Percentiles rank a stretch among this genome's conserved stretches.
Evolutionary conservation across 805 yeast genomes (phyloP).

Genomic region (Yamadazyma tumulicola): DNA sequence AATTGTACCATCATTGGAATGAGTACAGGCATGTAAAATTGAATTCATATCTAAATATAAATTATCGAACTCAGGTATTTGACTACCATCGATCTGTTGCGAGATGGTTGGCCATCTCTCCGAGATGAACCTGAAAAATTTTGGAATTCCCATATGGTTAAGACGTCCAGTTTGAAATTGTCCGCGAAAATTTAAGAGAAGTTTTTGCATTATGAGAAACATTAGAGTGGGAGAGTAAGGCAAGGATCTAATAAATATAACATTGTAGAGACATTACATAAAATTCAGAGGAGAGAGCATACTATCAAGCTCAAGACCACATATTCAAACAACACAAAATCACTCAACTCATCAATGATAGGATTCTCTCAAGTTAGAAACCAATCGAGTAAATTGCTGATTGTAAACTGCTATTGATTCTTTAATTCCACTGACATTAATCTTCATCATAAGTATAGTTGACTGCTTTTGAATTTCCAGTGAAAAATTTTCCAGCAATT

Average conservation of each 20-base stretch:
- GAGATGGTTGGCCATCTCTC: slow-evolving; percentile 98
- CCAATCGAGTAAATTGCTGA: too few species aligned
- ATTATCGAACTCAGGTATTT: slow-evolving; percentile 92
- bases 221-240: not conserved
- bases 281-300: not conserved
- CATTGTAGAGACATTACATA: not conserved
- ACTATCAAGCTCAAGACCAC: too few species aligned
- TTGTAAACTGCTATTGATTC: too few species aligned
- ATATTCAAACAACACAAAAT: too few species aligned
- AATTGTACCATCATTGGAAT: slow-evolving; percentile 67
- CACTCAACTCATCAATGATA: too few species aligned
- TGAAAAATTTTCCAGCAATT: too few species aligned
- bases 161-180: too few species aligned
- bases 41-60: slow-evolving; percentile 97
- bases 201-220: not conserved
- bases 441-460: too few species aligned
- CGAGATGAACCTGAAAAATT: slow-evolving; percentile 92
- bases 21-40: slow-evolving; percentile 90
- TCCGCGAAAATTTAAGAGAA: slow-evolving; percentile 6
- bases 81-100: slow-evolving; percentile 68
- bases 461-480: too few species aligned
- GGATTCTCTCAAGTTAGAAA: too few species aligned
- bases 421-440: too few species aligned
- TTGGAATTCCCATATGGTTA: slow-evolving; percentile 77
- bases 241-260: not conserved